Percentiles rank a stretch among this genome's conserved stretches.
Evolutionary conservation across 2,329 filamentous ascomycete genomes (phyloP).

Genomic region (Raffaelea ambrosiae): DNA sequence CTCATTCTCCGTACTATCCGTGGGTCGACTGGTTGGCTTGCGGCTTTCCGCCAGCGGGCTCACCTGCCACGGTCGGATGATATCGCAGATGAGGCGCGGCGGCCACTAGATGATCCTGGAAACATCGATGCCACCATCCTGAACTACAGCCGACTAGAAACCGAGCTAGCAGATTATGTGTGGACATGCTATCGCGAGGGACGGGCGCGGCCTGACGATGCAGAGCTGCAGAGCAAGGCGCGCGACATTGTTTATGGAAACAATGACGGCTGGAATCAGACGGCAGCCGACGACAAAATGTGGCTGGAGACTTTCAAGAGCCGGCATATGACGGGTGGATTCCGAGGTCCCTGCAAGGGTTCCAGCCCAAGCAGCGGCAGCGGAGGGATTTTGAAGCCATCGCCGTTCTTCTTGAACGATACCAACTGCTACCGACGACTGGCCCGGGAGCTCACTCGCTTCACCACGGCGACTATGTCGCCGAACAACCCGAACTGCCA

Average conservation of each 20-base stretch:
- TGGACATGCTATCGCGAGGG: conserved; percentile 34
- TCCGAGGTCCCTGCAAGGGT: not conserved
- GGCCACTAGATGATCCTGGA: conserved; percentile 40
- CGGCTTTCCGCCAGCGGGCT: conserved; percentile 46
- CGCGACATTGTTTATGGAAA: conserved; percentile 54
- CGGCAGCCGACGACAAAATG: conserved; percentile 45
- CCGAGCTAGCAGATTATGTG: conserved; percentile 46
- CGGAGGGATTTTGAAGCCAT: conserved; percentile 15
- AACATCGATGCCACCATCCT: conserved; percentile 53
- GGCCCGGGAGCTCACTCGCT: conserved; percentile 44
- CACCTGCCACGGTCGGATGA: conserved; percentile 50
- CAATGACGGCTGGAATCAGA: conserved; percentile 58
- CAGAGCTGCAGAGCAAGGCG: conserved; percentile 46
- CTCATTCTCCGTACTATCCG: conserved; percentile 48
- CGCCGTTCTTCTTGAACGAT: conserved; percentile 45
- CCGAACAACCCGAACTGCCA: conserved; percentile 52
- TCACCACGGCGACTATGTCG: conserved; percentile 44
- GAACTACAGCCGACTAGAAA: conserved; percentile 47
- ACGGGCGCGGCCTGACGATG: conserved; percentile 37
- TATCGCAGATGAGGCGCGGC: conserved; percentile 36
- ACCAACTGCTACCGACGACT: conserved; percentile 52
- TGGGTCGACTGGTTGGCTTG: conserved; percentile 44
- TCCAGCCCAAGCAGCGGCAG: not conserved
- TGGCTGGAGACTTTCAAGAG: conserved; percentile 47
- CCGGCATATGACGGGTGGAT: conserved; percentile 20